phyloP scores from a whole-genome alignment of 83 land plant genomes.

The Thuja plicata region DNA sequence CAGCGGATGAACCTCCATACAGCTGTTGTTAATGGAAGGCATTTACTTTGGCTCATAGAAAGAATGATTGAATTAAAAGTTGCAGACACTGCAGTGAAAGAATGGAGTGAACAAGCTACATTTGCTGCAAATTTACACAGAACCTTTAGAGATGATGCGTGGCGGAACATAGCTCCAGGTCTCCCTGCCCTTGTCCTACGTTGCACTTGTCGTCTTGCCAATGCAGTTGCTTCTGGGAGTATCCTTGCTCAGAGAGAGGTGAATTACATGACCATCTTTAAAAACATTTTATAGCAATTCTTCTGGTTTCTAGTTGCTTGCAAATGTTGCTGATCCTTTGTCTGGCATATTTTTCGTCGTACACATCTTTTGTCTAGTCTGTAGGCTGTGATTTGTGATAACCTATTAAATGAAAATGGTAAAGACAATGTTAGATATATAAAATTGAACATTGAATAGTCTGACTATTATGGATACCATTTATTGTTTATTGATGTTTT shows the following conservation, averaged over 20 bases:
- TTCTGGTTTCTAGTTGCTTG: background rate
- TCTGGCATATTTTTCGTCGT: background rate
- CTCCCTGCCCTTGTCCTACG: conserved; percentile 64
- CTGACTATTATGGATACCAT: background rate
- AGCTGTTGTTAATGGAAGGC: conserved; percentile 62
- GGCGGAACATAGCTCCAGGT: conserved; percentile 84
- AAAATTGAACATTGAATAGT: background rate
- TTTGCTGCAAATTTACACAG: conserved; percentile 76
- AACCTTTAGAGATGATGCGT: conserved; percentile 83
- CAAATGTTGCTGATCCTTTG: background rate
- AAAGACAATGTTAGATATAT: background rate
- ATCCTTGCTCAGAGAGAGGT: conserved; percentile 77
- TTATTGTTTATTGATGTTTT: background rate
- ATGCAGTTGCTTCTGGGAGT: conserved; percentile 70
- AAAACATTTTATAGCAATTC: background rate
- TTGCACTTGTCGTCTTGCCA: conserved; percentile 70
- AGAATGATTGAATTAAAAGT: conserved; percentile 90
- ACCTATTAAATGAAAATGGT: background rate
- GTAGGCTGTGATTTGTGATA: background rate
- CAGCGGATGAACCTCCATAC: conserved; percentile 84
- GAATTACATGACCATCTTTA: background rate
- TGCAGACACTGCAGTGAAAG: conserved; percentile 73
- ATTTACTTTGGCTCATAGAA: conserved; percentile 87
- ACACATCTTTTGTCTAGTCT: background rate
- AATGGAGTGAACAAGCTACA: conserved; percentile 88